These are phyloP conservation scores for Cryomyces minteri DNA, from an alignment of 495 filamentous ascomycete species.

Conservation along the genomic window DNA sequence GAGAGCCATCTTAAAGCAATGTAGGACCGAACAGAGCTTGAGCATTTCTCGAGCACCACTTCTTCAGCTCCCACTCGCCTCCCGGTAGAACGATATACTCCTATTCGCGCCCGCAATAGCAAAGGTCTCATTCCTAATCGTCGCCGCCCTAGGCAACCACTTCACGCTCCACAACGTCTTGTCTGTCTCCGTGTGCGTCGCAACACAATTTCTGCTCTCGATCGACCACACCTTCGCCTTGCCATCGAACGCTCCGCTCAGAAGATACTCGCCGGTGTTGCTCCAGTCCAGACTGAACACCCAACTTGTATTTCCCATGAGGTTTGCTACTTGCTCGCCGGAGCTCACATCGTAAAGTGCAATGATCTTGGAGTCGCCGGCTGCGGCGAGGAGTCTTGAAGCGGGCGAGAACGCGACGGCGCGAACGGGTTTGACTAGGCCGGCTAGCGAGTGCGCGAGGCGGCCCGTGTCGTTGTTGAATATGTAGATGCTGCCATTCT, in stretches of 20 bases:
- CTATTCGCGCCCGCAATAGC: constrained; percentile 64
- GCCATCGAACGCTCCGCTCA: constrained; percentile 61
- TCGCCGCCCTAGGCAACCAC: constrained; percentile 60
- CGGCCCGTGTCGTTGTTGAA: constrained; percentile 82
- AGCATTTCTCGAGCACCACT: background rate
- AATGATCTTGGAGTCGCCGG: constrained; percentile 76
- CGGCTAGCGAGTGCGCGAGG: constrained; percentile 69
- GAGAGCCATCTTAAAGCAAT: too few relatives aligned
- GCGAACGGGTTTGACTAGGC: constrained; percentile 70
- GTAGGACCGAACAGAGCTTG: too few relatives aligned
- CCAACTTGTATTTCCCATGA: constrained; percentile 68
- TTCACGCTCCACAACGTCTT: constrained; percentile 70
- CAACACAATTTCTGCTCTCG: constrained; percentile 64
- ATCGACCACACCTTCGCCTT: constrained; percentile 93
- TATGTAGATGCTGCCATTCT: constrained; percentile 85
- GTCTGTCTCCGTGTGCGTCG: constrained; percentile 82
- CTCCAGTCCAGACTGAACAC: constrained; percentile 84
- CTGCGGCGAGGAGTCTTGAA: constrained; percentile 72
- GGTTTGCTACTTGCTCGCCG: constrained; percentile 79
- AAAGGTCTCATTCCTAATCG: constrained; percentile 57
- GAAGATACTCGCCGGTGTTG: constrained; percentile 77
- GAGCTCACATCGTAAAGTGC: constrained; percentile 78
- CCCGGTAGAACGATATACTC: constrained; percentile 76
- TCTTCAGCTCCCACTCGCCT: constrained; percentile 31
- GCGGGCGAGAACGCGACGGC: constrained; percentile 73